Conservation (phyloP, 2,329 filamentous ascomycete genomes). For the Botrytis medusae region DNA sequence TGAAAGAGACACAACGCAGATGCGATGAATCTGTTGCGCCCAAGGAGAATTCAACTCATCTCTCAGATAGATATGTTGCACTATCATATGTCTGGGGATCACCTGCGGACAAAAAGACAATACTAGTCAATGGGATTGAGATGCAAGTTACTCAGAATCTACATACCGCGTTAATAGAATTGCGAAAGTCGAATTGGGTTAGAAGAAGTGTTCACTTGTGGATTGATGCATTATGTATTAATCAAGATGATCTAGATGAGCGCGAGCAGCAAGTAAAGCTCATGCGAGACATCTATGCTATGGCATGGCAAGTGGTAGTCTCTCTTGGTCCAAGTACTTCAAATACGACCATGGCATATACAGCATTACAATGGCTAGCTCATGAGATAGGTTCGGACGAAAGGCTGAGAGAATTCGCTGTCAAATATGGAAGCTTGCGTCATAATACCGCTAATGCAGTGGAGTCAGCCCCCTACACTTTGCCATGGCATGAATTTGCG, state of each 20-base stretch:
- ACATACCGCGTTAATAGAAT: background rate
- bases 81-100: slow-evolving; percentile 19
- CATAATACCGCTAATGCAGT: background rate
- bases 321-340: slow-evolving; percentile 5
- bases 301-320: slow-evolving; percentile 16
- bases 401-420: slow-evolving; percentile 16
- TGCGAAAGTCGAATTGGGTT: slow-evolving; percentile 10
- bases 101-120: slow-evolving; percentile 7
- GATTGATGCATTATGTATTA: slow-evolving; percentile 26
- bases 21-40: no score
- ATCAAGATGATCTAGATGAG: slow-evolving; percentile 23
- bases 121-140: slow-evolving; percentile 11
- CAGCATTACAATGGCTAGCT: slow-evolving; percentile 7
- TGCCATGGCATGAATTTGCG: slow-evolving; percentile 10
- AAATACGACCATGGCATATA: background rate
- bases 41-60: background rate
- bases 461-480: slow-evolving; percentile 6
- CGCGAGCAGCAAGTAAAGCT: slow-evolving; percentile 22
- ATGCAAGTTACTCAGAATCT: slow-evolving; percentile 14
- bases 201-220: slow-evolving; percentile 16
- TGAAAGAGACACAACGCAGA: background rate
- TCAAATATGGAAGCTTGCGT: slow-evolving; percentile 10
- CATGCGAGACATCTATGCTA: slow-evolving; percentile 23
- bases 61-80: slow-evolving; percentile 16
- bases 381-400: slow-evolving; percentile 4